A percentile compares a stretch with the other conserved stretches of the same genome.
Conservation (phyloP, 129 eudicot species). For the Chrysanthemum seticuspe region DNA sequence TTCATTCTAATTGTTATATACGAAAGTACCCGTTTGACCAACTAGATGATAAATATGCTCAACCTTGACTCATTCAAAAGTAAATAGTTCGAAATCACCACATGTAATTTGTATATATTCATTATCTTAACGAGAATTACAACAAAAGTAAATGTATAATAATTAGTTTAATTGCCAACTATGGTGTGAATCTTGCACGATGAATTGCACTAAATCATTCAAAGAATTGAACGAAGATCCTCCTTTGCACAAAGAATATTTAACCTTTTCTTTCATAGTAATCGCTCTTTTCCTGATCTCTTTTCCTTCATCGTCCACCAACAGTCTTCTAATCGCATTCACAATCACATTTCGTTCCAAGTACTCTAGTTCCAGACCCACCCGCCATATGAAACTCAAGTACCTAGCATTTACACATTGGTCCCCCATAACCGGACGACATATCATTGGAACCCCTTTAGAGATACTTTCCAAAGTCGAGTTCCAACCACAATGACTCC, state of each 20-base stretch:
- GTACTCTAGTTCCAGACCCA: slow-evolving; percentile 35
- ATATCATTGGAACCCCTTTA: slow-evolving; percentile 53
- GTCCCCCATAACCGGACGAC: slow-evolving; percentile 39
- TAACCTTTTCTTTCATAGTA: slow-evolving; percentile 30
- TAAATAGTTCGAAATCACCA: not conserved
- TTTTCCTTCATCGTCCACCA: slow-evolving; percentile 47
- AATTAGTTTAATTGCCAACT: not conserved
- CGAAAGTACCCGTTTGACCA: not conserved
- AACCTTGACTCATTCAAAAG: not conserved
- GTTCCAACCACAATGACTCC: slow-evolving; percentile 70
- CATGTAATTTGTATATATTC: not conserved
- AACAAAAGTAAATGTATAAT: not conserved
- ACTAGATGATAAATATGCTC: not conserved
- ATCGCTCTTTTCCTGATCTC: slow-evolving; percentile 31
- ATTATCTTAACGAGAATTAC: not conserved
- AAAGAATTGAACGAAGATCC: slow-evolving; percentile 41
- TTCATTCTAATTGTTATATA: not conserved
- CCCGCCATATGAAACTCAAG: slow-evolving; percentile 34
- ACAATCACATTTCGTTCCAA: slow-evolving; percentile 30
- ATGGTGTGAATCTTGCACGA: not conserved
- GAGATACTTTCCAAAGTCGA: slow-evolving; percentile 50
- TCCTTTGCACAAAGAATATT: slow-evolving; percentile 23
- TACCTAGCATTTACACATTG: slow-evolving; percentile 43
- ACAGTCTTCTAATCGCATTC: slow-evolving; percentile 32
- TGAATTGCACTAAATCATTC: slow-evolving; percentile 31